These are phyloP conservation scores for Penicillium sp. DNA, from an alignment of 2,329 filamentous ascomycete species.

Conservation along the genomic window DNA sequence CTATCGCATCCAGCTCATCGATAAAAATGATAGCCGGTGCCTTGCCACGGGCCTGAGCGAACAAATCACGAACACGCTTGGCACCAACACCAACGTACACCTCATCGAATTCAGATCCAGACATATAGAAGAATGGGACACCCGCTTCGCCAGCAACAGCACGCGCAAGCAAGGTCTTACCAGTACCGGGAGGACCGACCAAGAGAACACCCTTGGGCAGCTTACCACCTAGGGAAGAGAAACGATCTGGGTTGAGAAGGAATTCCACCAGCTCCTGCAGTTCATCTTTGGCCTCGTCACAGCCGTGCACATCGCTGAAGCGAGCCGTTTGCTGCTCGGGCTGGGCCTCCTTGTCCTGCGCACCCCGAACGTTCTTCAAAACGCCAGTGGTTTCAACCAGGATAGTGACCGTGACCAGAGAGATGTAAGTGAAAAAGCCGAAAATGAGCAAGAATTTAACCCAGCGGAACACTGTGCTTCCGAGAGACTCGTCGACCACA, in stretches of 20 bases:
- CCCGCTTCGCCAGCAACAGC: conserved; percentile 96
- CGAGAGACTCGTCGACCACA: conserved; percentile 85
- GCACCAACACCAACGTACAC: conserved; percentile 96
- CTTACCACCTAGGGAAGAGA: conserved; percentile 91
- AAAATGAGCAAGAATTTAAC: conserved; percentile 82
- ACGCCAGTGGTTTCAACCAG: conserved; percentile 77
- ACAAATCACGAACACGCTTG: conserved; percentile 94
- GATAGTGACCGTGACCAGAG: conserved; percentile 75
- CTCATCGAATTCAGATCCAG: conserved; percentile 96
- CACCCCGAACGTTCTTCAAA: conserved; percentile 73
- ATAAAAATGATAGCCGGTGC: conserved; percentile 93
- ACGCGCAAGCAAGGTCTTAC: conserved; percentile 92
- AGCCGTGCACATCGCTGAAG: conserved; percentile 93
- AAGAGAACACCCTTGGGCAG: conserved; percentile 94
- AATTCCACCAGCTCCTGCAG: conserved; percentile 97
- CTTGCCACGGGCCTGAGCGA: conserved; percentile 77
- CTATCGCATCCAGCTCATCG: conserved; percentile 91
- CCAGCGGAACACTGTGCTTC: conserved; percentile 82
- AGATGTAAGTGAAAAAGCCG: conserved; percentile 73
- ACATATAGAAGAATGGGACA: conserved; percentile 99
- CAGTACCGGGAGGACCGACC: conserved; percentile 92
- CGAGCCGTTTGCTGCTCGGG: conserved; percentile 88
- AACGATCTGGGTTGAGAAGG: conserved; percentile 86
- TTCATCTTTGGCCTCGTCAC: conserved; percentile 97
- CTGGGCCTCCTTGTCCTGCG: conserved; percentile 78